A percentile compares a stretch with the other conserved stretches of the same genome.
Conservation (phyloP, 1,139 yeast species). For the Hyphopichia pseudoburtonii region DNA sequence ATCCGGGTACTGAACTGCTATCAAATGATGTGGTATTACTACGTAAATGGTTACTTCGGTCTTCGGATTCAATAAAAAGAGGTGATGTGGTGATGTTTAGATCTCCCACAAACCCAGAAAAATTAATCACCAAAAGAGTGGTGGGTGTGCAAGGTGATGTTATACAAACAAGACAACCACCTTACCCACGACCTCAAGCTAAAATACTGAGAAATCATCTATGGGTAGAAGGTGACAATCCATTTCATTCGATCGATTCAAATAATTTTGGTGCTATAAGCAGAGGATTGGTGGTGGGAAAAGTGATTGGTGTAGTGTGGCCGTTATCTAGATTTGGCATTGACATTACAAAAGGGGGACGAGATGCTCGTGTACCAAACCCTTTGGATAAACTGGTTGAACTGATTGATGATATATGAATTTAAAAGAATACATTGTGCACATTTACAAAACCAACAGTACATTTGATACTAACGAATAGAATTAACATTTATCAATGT, state of each 20-base stretch:
- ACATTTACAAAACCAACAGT: too few relatives aligned
- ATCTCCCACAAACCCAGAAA: constrained; percentile 77
- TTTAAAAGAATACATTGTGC: too few relatives aligned
- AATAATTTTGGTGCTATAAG: constrained; percentile 86
- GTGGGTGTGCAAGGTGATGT: constrained; percentile 73
- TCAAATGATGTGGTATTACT: constrained; percentile 68
- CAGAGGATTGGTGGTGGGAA: constrained; percentile 73
- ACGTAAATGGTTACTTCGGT: constrained; percentile 60
- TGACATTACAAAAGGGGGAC: constrained; percentile 19
- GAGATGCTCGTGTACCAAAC: constrained; percentile 10
- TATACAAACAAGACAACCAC: constrained; percentile 54
- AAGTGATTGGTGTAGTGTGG: constrained; percentile 64
- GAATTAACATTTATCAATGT: background rate
- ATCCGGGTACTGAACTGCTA: constrained; percentile 56
- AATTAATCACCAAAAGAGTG: constrained; percentile 72
- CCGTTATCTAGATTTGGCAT: constrained; percentile 59
- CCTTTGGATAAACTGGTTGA: constrained; percentile 1
- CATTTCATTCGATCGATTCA: constrained; percentile 78
- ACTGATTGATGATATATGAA: background rate
- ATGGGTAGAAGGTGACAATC: constrained; percentile 95
- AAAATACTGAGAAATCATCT: constrained; percentile 74
- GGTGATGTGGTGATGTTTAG: constrained; percentile 79
- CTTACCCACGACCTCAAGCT: constrained; percentile 64
- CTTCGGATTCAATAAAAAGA: constrained; percentile 44
- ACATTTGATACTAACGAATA: too few relatives aligned